phyloP scores from a whole-genome alignment of 768 basidiomycete species.

The Lactarius psammicola region DNA sequence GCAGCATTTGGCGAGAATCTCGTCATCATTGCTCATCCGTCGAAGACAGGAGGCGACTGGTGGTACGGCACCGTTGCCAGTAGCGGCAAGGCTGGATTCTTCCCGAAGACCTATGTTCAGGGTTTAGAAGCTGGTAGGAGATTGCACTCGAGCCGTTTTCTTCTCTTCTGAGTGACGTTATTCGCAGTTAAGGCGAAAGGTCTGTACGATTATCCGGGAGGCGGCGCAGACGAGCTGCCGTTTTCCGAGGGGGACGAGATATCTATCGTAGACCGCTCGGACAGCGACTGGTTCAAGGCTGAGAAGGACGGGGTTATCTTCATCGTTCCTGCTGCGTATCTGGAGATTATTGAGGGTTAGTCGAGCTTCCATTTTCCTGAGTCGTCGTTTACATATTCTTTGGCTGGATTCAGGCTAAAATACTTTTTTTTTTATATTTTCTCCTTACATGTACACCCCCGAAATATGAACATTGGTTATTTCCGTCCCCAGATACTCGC shows the following conservation, averaged over 20 bases:
- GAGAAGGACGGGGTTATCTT: conserved; percentile 83
- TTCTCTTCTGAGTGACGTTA: conserved; percentile 11
- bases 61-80: conserved; percentile 78
- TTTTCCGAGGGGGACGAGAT: conserved; percentile 80
- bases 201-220: conserved; percentile 71
- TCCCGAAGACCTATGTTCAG: conserved; percentile 88
- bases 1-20: conserved; percentile 79
- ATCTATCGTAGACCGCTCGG: conserved; percentile 76
- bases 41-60: conserved; percentile 86
- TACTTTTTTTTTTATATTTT: conserved; percentile 57
- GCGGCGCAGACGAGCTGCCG: conserved; percentile 76
- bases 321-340: conserved; percentile 88
- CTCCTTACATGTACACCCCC: conserved; percentile 32
- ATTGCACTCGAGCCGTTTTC: conserved; percentile 10
- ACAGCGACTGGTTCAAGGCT: conserved; percentile 95
- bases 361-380: conserved; percentile 53
- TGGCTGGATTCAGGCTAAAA: conserved; percentile 74
- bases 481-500: conserved; percentile 9
- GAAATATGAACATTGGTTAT: conserved; percentile 29
- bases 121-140: conserved; percentile 63
- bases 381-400: conserved; percentile 57
- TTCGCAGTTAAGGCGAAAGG: conserved; percentile 67
- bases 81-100: conserved; percentile 74
- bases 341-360: conserved; percentile 91
- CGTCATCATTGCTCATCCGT: conserved; percentile 77